Evolutionary conservation across 371 early-diverging fungal genomes (phyloP).

Genomic region (Mucor irregularis): DNA sequence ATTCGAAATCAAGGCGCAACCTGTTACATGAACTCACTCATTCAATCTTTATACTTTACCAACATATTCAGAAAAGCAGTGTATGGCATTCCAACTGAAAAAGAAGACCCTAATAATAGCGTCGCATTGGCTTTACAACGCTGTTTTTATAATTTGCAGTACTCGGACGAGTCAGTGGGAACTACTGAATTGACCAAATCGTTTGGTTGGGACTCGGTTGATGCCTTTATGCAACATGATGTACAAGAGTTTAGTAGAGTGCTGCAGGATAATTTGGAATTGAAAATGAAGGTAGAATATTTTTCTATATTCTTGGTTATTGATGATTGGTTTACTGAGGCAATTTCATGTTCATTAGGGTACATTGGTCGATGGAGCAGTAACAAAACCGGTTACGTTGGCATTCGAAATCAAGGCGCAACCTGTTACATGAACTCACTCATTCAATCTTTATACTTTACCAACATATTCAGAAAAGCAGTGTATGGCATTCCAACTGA

Average conservation of each 20-base stretch:
- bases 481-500: slow-evolving; percentile 89
- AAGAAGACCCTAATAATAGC: slow-evolving; percentile 80
- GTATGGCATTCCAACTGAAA: slow-evolving; percentile 87
- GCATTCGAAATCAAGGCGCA: slow-evolving; percentile 97
- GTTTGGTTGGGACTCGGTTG: slow-evolving; percentile 95
- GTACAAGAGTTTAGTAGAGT: slow-evolving; percentile 96
- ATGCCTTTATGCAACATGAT: slow-evolving; percentile 96
- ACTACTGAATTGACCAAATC: slow-evolving; percentile 93
- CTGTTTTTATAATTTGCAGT: slow-evolving; percentile 88
- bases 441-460: slow-evolving; percentile 95
- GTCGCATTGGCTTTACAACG: slow-evolving; percentile 92
- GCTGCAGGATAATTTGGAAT: slow-evolving; percentile 92
- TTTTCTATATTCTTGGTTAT: slow-evolving; percentile 53
- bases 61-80: slow-evolving; percentile 90
- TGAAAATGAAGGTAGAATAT: slow-evolving; percentile 80
- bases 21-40: slow-evolving; percentile 98
- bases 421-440: slow-evolving; percentile 99
- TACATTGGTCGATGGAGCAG: no score
- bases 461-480: slow-evolving; percentile 90
- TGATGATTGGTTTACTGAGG: neutral
- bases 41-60: slow-evolving; percentile 96
- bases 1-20: slow-evolving; percentile 98
- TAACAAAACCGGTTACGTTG: slow-evolving; percentile 89
- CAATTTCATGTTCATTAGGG: neutral
- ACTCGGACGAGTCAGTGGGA: slow-evolving; percentile 66